phyloP scores from a whole-genome alignment of 2,329 filamentous ascomycete genomes.

The Pseudogymnoascus sp. region DNA sequence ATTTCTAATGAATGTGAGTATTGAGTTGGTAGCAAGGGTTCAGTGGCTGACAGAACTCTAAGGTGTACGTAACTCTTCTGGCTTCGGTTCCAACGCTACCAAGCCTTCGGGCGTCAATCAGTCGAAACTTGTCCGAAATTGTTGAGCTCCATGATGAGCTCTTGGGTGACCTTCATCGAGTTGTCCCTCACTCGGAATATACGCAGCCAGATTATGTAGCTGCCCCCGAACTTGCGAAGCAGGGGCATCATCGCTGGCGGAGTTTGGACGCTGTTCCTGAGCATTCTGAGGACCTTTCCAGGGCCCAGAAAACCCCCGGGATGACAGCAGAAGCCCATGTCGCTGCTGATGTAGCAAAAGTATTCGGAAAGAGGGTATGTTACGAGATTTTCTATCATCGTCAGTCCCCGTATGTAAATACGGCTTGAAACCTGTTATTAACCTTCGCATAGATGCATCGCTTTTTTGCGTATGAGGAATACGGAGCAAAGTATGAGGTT shows the following conservation, averaged over 20 bases:
- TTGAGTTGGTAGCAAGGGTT: background rate
- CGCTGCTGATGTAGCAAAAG: constrained; percentile 52
- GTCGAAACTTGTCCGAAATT: constrained; percentile 71
- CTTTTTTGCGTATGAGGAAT: constrained; percentile 86
- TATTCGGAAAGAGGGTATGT: constrained; percentile 52
- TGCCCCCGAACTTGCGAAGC: constrained; percentile 11
- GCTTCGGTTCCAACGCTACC: constrained; percentile 62
- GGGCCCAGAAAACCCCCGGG: constrained; percentile 41
- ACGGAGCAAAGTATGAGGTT: constrained; percentile 80
- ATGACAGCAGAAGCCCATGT: constrained; percentile 51
- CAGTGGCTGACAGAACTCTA: constrained; percentile 28
- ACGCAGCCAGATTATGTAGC: constrained; percentile 35
- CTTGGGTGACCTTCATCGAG: constrained; percentile 62
- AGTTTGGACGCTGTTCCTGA: constrained; percentile 33
- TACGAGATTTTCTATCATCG: background rate
- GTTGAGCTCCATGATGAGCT: constrained; percentile 77
- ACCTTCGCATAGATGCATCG: constrained; percentile 54
- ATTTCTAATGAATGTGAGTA: constrained; percentile 71
- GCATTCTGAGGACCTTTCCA: constrained; percentile 31
- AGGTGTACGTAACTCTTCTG: constrained; percentile 71
- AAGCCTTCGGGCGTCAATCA: constrained; percentile 63
- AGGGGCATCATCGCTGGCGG: constrained; percentile 39
- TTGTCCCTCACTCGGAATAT: constrained; percentile 62
- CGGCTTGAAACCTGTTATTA: background rate
- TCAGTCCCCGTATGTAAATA: background rate